Evolutionary conservation across 345 rosid genomes (phyloP).

Genomic region (Pugionium dolabratum): DNA sequence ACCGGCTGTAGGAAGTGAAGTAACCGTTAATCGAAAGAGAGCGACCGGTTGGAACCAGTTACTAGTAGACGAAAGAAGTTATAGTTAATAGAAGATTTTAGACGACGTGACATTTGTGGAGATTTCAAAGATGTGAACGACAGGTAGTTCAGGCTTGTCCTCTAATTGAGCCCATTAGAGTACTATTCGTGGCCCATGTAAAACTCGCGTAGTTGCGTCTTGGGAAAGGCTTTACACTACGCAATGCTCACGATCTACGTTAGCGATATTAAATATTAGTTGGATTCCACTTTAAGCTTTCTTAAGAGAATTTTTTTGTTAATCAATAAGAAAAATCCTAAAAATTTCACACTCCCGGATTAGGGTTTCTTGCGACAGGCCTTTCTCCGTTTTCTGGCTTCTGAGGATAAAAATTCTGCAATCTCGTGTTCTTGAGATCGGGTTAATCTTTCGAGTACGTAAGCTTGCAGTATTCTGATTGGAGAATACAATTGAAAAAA

Average conservation of each 20-base stretch:
- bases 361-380: slow-evolving; percentile 49
- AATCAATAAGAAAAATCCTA: neutral
- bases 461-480: slow-evolving; percentile 11
- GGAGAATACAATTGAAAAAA: neutral
- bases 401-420: slow-evolving; percentile 10
- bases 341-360: slow-evolving; percentile 42
- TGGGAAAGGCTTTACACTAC: slow-evolving; percentile 10
- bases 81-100: too few species aligned
- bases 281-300: too few species aligned
- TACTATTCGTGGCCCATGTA: slow-evolving; percentile 10
- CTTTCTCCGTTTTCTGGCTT: slow-evolving; percentile 21
- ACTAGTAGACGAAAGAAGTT: too few species aligned
- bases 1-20: slow-evolving; percentile 24
- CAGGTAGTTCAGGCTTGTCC: slow-evolving; percentile 1
- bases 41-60: too few species aligned
- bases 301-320: too few species aligned
- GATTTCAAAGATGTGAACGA: neutral
- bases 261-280: neutral
- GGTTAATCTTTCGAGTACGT: slow-evolving; percentile 11
- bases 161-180: slow-evolving; percentile 18
- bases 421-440: neutral
- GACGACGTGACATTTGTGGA: slow-evolving; percentile 9
- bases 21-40: slow-evolving; percentile 52
- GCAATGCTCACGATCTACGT: slow-evolving; percentile 16
- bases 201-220: neutral